Conservation (phyloP, 345 rosid species). For the Linum trigynum region DNA sequence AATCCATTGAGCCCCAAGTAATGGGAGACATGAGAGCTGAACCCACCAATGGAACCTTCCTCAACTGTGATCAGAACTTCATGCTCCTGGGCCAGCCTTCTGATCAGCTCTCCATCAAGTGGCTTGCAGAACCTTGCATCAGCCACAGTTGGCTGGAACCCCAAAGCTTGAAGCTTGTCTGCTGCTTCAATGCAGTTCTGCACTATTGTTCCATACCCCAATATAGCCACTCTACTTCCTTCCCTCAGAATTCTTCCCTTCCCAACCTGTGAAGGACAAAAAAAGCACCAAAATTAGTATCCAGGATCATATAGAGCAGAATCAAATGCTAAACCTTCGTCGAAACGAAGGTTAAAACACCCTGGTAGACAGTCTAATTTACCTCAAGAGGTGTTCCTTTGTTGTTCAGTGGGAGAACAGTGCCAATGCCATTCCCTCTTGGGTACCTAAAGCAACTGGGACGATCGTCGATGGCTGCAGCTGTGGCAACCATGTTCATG, state of each 20-base stretch:
- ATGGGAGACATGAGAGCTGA: slow-evolving; percentile 38
- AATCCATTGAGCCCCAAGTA: slow-evolving; percentile 36
- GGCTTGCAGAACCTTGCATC: slow-evolving; percentile 50
- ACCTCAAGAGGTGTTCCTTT: slow-evolving; percentile 43
- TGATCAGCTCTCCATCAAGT: slow-evolving; percentile 30
- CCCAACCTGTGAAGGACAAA: slow-evolving; percentile 20
- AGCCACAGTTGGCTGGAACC: slow-evolving; percentile 33
- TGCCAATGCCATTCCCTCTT: slow-evolving; percentile 41
- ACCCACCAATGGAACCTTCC: slow-evolving; percentile 50
- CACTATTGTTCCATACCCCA: slow-evolving; percentile 39
- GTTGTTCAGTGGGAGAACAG: slow-evolving; percentile 31
- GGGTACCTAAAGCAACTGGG: slow-evolving; percentile 48
- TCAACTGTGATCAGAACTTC: slow-evolving; percentile 37
- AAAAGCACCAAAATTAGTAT: too few species aligned
- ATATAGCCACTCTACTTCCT: slow-evolving; percentile 34
- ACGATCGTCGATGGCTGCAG: slow-evolving; percentile 41
- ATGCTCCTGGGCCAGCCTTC: slow-evolving; percentile 27
- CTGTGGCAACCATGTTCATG: slow-evolving; percentile 50
- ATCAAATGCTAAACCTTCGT: too few species aligned
- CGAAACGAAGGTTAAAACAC: too few species aligned
- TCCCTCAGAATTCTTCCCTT: slow-evolving; percentile 36
- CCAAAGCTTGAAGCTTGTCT: slow-evolving; percentile 16
- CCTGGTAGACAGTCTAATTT: background rate
- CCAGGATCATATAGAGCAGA: too few species aligned
- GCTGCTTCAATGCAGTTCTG: slow-evolving; percentile 37